Conservation (phyloP, 2,329 filamentous ascomycete species). For the Trichoderma brevicompactum region DNA sequence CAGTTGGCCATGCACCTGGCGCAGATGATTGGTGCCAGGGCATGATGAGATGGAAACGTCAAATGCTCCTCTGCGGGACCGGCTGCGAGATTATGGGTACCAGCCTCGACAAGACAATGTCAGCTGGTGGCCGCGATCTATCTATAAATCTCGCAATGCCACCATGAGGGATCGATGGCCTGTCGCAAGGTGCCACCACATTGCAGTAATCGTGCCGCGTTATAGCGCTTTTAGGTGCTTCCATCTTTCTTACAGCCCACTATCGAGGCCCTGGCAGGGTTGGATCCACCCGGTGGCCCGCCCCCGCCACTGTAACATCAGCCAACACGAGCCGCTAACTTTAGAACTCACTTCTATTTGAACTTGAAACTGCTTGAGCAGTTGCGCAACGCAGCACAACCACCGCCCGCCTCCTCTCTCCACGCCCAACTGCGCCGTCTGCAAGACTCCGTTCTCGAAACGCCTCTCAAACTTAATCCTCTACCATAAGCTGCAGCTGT, state of each 20-base stretch:
- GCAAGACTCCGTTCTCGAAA: conserved; percentile 3
- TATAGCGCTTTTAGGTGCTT: conserved; percentile 13
- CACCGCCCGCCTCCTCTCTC: not conserved
- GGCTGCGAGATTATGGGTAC: conserved; percentile 11
- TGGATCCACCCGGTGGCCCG: conserved; percentile 35
- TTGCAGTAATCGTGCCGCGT: conserved; percentile 19
- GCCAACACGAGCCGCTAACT: conserved; percentile 26
- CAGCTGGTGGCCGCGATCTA: conserved; percentile 18
- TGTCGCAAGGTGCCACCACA: conserved; percentile 27
- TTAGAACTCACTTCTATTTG: conserved; percentile 17
- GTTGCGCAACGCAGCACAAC: conserved; percentile 18
- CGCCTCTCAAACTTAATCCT: conserved; percentile 5
- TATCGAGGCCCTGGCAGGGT: conserved; percentile 11
- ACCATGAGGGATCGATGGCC: conserved; percentile 20
- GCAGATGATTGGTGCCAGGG: conserved; percentile 12
- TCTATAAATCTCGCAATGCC: conserved; percentile 27
- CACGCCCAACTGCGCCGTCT: not conserved
- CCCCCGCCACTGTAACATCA: conserved; percentile 37
- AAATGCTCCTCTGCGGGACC: conserved; percentile 13
- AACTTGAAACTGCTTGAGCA: conserved; percentile 6
- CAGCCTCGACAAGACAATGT: not conserved
- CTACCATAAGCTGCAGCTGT: not conserved
- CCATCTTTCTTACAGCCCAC: conserved; percentile 11
- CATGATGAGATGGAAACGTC: not conserved
- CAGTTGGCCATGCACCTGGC: conserved; percentile 7